Evolutionary conservation across 2,329 filamentous ascomycete species (phyloP).

Genomic region (Myriosclerotinia curreyana): DNA sequence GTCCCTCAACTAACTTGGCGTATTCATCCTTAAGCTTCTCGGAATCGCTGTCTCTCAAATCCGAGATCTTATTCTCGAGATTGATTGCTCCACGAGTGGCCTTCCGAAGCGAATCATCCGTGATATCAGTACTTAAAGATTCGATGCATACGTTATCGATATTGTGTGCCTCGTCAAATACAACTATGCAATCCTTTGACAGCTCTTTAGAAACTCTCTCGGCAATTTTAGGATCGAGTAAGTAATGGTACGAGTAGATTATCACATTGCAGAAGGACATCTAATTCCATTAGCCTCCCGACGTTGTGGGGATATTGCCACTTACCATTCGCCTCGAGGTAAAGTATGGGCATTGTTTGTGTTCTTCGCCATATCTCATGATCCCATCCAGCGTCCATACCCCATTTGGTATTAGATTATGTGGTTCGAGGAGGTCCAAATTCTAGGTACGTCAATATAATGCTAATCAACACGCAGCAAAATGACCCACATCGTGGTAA

Average conservation of each 20-base stretch:
- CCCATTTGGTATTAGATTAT: constrained; percentile 90
- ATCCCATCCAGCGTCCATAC: constrained; percentile 94
- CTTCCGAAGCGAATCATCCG: constrained; percentile 88
- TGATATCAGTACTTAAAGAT: constrained; percentile 92
- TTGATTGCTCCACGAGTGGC: constrained; percentile 89
- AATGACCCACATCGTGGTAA: constrained; percentile 75
- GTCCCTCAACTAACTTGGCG: constrained; percentile 86
- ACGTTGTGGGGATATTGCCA: constrained; percentile 15
- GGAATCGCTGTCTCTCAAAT: constrained; percentile 95
- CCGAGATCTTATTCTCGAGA: constrained; percentile 82
- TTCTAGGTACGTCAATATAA: constrained; percentile 55
- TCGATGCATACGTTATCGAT: constrained; percentile 99
- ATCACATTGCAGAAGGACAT: constrained; percentile 99
- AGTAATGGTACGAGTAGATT: constrained; percentile 98
- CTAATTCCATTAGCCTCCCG: constrained; percentile 43
- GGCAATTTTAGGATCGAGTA: constrained; percentile 96
- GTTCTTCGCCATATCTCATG: constrained; percentile 83
- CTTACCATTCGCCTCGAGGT: constrained; percentile 87
- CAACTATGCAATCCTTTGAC: constrained; percentile 96
- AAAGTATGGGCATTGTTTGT: constrained; percentile 98
- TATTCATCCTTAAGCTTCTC: constrained; percentile 95
- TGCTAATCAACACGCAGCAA: background rate
- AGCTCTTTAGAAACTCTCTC: constrained; percentile 79
- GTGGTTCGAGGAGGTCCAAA: constrained; percentile 87
- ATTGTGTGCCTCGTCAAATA: constrained; percentile 98